Evolutionary conservation across 129 eudicot genomes (phyloP).

Genomic region (Artemisia annua): DNA sequence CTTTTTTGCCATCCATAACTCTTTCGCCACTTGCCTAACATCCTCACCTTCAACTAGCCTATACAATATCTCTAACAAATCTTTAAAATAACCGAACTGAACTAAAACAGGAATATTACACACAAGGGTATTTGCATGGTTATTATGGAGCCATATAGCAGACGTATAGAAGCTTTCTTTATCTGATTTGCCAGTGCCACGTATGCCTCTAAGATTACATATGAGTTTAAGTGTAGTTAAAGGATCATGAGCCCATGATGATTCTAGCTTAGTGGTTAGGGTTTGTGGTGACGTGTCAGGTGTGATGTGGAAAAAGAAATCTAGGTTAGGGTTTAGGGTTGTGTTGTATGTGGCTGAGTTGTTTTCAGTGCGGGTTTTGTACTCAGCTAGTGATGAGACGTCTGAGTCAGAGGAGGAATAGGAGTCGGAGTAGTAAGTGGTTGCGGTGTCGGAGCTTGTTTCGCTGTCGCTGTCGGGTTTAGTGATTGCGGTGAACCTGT

Average conservation of each 20-base stretch:
- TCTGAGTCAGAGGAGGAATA: too few species aligned
- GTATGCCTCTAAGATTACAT: conserved; percentile 33
- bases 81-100: conserved; percentile 45
- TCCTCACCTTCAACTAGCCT: conserved; percentile 34
- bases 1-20: conserved; percentile 12
- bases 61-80: conserved; percentile 44
- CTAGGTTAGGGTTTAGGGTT: conserved; percentile 19
- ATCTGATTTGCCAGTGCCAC: conserved; percentile 32
- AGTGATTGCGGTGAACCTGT: too few species aligned
- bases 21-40: conserved; percentile 8
- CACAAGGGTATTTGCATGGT: conserved; percentile 45
- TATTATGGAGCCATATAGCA: conserved; percentile 46
- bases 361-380: too few species aligned
- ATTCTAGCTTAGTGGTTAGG: conserved; percentile 24
- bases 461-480: too few species aligned
- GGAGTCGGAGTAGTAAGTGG: too few species aligned
- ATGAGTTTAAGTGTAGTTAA: conserved; percentile 35
- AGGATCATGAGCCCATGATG: too few species aligned
- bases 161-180: conserved; percentile 40
- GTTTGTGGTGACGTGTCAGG: conserved; percentile 34
- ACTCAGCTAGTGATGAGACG: too few species aligned
- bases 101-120: conserved; percentile 32
- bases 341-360: conserved; percentile 16
- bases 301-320: conserved; percentile 44
- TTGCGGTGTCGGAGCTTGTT: too few species aligned